phyloP scores from a whole-genome alignment of 2,329 filamentous ascomycete genomes.

The Colletotrichum filicis region DNA sequence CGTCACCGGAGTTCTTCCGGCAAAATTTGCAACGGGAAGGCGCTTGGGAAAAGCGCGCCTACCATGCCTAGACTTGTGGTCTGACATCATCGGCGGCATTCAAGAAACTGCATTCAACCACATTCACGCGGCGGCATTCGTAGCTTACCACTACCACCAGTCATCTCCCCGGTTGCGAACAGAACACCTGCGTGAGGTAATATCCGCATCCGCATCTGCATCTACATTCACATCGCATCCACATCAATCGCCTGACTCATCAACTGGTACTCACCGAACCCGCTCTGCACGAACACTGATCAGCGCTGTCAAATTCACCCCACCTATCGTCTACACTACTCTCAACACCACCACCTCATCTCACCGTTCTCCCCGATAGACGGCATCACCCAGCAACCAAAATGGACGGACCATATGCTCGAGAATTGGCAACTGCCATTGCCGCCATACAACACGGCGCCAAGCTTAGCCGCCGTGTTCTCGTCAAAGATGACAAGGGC shows the following conservation, averaged over 20 bases:
- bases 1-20: slow-evolving; percentile 24
- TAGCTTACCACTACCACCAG: background rate
- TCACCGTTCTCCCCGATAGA: background rate
- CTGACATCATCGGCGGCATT: slow-evolving; percentile 30
- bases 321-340: background rate
- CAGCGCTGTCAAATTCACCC: background rate
- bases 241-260: background rate
- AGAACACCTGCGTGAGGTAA: background rate
- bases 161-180: background rate
- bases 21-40: slow-evolving; percentile 29
- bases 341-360: background rate
- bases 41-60: background rate
- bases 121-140: background rate
- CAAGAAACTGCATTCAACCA: background rate
- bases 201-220: background rate
- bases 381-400: background rate
- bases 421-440: slow-evolving; percentile 56
- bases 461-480: slow-evolving; percentile 59
- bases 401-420: slow-evolving; percentile 56
- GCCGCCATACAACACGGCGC: slow-evolving; percentile 57
- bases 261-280: background rate
- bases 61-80: background rate
- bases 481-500: slow-evolving; percentile 60
- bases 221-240: background rate
- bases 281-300: background rate